Conservation (phyloP, 768 basidiomycete species). For the Suillus spraguei region DNA sequence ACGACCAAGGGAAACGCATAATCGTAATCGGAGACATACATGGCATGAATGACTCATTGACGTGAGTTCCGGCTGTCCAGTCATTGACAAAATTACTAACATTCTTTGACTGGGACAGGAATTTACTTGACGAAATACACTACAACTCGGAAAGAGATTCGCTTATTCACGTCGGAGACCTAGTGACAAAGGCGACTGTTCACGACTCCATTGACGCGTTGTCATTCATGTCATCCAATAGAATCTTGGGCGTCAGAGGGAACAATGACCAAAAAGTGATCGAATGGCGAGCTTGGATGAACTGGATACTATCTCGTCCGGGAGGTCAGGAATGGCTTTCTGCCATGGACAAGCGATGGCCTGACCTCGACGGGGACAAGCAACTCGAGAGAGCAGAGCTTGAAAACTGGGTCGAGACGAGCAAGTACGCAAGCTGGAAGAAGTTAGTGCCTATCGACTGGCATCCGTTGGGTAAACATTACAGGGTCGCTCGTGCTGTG, state of each 20-base stretch:
- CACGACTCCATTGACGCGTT: constrained; percentile 65
- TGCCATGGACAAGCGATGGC: constrained; percentile 47
- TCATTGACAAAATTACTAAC: constrained; percentile 1
- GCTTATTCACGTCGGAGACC: constrained; percentile 84
- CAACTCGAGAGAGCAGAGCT: constrained; percentile 20
- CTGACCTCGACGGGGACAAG: constrained; percentile 34
- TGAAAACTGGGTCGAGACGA: constrained; percentile 38
- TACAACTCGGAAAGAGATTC: constrained; percentile 66
- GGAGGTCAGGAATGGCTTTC: constrained; percentile 56
- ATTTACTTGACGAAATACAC: constrained; percentile 60
- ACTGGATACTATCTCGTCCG: constrained; percentile 63
- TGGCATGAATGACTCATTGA: constrained; percentile 70
- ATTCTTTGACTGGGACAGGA: constrained; percentile 37
- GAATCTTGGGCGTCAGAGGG: constrained; percentile 82
- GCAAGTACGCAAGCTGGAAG: constrained; percentile 45
- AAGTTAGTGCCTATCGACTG: constrained; percentile 64
- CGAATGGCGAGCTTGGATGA: constrained; percentile 87
- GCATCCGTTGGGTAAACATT: constrained; percentile 78
- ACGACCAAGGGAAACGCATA: constrained; percentile 52
- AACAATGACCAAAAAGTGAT: constrained; percentile 94
- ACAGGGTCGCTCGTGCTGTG: constrained; percentile 70
- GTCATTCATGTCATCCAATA: constrained; percentile 60
- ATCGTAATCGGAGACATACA: constrained; percentile 91
- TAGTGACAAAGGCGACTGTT: constrained; percentile 71
- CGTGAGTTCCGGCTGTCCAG: constrained; percentile 45